Conservation (phyloP, 768 basidiomycete genomes). For the Pluteus cervinus region DNA sequence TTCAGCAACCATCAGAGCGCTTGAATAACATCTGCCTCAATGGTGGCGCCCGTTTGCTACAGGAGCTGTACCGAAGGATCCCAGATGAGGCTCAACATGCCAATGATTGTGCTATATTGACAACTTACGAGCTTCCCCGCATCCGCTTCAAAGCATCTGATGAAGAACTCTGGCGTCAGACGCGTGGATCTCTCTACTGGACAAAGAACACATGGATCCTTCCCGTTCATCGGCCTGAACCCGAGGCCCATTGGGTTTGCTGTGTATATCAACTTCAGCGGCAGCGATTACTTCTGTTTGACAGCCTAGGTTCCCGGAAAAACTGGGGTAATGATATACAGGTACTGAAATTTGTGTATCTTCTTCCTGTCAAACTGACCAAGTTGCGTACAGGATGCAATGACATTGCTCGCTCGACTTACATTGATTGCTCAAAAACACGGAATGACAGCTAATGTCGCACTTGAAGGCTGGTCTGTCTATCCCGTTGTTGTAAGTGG, state of each 20-base stretch:
- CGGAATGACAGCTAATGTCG: too few relatives aligned
- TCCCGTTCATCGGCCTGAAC: slow-evolving; percentile 21
- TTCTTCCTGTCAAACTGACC: too few relatives aligned
- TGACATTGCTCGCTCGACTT: too few relatives aligned
- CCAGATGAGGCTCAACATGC: too few relatives aligned
- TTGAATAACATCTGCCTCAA: slow-evolving; percentile 20
- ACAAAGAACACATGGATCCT: slow-evolving; percentile 22
- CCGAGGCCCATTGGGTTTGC: slow-evolving; percentile 26
- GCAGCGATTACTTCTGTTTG: slow-evolving; percentile 20
- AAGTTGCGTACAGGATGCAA: too few relatives aligned
- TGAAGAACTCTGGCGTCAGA: slow-evolving; percentile 12
- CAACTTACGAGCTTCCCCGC: slow-evolving; percentile 9
- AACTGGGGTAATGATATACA: too few relatives aligned
- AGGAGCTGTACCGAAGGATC: too few relatives aligned
- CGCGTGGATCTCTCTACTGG: slow-evolving; percentile 17
- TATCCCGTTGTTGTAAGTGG: too few relatives aligned
- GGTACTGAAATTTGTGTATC: too few relatives aligned
- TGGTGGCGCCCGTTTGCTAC: slow-evolving; percentile 12
- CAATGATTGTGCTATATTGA: slow-evolving; percentile 8
- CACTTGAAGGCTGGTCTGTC: too few relatives aligned
- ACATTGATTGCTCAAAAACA: too few relatives aligned
- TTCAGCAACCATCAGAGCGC: neutral
- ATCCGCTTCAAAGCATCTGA: slow-evolving; percentile 10
- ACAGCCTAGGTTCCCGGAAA: too few relatives aligned
- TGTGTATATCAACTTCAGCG: slow-evolving; percentile 12